Evolutionary conservation across 202 grass and related monocot genomes (phyloP).

Genomic region (Panicum virgatum): DNA sequence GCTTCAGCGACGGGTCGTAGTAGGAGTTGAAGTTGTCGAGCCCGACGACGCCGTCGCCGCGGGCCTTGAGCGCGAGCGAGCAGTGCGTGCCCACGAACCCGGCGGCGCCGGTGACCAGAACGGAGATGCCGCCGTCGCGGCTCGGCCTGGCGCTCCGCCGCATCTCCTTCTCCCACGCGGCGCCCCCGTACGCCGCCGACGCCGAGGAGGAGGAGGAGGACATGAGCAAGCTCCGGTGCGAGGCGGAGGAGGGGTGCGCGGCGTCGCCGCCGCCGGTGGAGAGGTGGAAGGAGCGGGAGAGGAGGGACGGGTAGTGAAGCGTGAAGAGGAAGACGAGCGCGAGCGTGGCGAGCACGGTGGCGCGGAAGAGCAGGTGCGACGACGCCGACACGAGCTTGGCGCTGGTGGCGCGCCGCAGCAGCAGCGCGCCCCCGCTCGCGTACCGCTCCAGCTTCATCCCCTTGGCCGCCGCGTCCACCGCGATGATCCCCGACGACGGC

Average conservation of each 20-base stretch:
- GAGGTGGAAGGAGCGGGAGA: constrained; percentile 64
- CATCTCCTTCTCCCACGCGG: constrained; percentile 60
- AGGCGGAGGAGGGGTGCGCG: constrained; percentile 10
- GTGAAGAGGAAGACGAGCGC: constrained; percentile 83
- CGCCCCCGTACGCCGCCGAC: constrained; percentile 40
- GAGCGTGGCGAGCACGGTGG: constrained; percentile 70
- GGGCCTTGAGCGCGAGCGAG: constrained; percentile 68
- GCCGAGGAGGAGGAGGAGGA: constrained; percentile 17
- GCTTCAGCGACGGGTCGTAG: constrained; percentile 91
- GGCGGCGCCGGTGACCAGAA: constrained; percentile 81
- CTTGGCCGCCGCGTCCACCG: constrained; percentile 50
- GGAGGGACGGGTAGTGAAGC: constrained; percentile 88
- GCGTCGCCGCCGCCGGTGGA: not conserved
- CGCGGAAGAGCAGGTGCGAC: constrained; percentile 81
- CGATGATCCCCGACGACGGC: constrained; percentile 20
- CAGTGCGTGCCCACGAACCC: constrained; percentile 91
- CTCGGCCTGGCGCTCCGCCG: constrained; percentile 49
- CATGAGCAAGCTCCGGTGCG: constrained; percentile 61
- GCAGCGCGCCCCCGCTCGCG: constrained; percentile 58
- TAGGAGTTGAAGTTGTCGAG: constrained; percentile 98
- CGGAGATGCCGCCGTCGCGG: constrained; percentile 48
- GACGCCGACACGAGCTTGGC: constrained; percentile 67
- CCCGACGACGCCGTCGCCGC: constrained; percentile 82
- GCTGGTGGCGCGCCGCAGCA: constrained; percentile 62
- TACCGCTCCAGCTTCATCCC: constrained; percentile 69